A percentile compares a stretch with the other conserved stretches of the same genome.
Conservation (phyloP, 2,329 filamentous ascomycete species). For the Scedosporium boydii region DNA sequence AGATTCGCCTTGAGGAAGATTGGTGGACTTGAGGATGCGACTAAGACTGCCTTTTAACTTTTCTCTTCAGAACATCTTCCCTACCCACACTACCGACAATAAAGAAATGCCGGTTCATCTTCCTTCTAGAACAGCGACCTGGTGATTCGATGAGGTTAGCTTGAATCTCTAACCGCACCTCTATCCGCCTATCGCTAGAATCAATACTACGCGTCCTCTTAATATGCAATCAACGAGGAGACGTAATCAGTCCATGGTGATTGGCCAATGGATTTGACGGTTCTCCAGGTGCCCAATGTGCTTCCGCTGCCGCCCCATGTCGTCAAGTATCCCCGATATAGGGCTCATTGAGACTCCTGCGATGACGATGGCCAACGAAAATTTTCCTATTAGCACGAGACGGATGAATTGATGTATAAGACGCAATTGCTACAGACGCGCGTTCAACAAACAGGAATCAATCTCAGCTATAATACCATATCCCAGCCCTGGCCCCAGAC, state of each 20-base stretch:
- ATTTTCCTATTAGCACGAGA: neutral
- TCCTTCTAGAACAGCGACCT: no score
- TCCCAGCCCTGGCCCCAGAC: neutral
- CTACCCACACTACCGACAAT: no score
- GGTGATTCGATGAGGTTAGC: no score
- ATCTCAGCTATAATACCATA: neutral
- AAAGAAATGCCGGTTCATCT: no score
- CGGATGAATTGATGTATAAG: neutral
- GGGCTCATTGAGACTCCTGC: neutral
- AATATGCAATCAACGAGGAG: constrained; percentile 2
- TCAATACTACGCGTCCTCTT: constrained; percentile 1
- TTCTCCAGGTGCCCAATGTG: neutral
- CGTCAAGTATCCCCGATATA: neutral
- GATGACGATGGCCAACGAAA: neutral
- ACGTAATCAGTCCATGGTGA: neutral
- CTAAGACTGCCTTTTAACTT: no score
- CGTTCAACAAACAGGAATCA: neutral
- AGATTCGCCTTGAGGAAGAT: no score
- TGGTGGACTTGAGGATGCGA: no score
- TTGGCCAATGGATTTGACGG: neutral
- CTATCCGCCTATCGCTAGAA: neutral
- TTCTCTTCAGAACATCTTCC: no score
- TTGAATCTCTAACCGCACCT: no score
- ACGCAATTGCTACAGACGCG: neutral
- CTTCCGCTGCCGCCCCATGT: neutral